Base-by-base conservation (phyloP, 1,284 basidiomycete species). In the Sporisorium reilianum region DNA sequence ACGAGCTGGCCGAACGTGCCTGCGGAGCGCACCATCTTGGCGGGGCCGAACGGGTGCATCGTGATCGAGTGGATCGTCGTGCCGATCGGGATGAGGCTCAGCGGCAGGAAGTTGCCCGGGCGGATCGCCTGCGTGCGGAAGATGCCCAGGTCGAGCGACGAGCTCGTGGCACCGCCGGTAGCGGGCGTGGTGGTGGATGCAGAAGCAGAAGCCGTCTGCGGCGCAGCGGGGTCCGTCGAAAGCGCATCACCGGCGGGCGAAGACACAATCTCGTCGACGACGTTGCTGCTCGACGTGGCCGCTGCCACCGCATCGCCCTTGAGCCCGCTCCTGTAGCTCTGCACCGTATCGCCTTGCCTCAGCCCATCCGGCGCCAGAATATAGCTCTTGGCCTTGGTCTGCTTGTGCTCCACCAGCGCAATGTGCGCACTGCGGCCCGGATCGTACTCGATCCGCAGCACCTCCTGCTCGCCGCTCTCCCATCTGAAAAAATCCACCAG, bases 371-470 rank as follows among this genome's bases (percentile, higher is more conserved):
- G 91, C 0, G 96, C 95, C 52, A 98, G 87, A 80, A 98, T 95
- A 85, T 99, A 98, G 81, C 90, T 92, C 62, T 66, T 58, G 89
- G 89, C 54, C 90, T 79, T 87, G 87, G 75, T 88, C 86, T 68
- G 62, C 84, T 5, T 89, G 89, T 78, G 88, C 83, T 89, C 88
- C 75, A 98, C 84, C 56, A 99, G 89, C 1, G 96, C 96, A 80
- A 99, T 95, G 85, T 99, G 97, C 4, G 93, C 94, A 45, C 91
- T 93, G 53, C 96, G 89, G 32, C 93, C 93, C 0, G 96, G 96
- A 87, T 99, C 96, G 85, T 97, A 99, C 86, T 99, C 96, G 79
- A 99, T 93, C 45, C 95, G 90, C 16, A 96, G 89, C 45, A 98
- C 95, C 75, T 94, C 91, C 84, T 94, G 93, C 44, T 91, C 87